These are phyloP conservation scores for Neurospora sp. DNA, from an alignment of 495 filamentous ascomycete species.

Conservation along the genomic window DNA sequence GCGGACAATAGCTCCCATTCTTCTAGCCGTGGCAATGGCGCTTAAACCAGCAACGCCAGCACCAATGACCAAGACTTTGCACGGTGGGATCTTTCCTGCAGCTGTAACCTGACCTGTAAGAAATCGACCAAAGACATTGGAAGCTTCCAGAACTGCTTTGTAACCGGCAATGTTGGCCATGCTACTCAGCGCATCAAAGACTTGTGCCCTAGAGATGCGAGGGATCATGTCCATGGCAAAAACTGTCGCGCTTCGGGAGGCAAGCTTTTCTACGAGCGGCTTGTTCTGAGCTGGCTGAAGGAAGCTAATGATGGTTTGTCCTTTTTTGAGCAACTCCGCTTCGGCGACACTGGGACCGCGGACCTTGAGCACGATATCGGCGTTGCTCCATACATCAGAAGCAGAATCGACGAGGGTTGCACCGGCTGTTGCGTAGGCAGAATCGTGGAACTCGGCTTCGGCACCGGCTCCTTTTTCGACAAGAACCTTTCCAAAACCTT, in stretches of 20 bases:
- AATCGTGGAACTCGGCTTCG: constrained; percentile 59
- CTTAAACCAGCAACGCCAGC: constrained; percentile 73
- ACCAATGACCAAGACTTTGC: constrained; percentile 74
- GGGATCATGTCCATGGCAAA: constrained; percentile 85
- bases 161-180: constrained; percentile 87
- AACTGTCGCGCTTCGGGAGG: constrained; percentile 49
- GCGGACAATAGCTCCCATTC: constrained; percentile 73
- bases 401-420: constrained; percentile 54
- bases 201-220: constrained; percentile 69
- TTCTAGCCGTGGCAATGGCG: constrained; percentile 68
- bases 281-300: constrained; percentile 66
- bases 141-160: constrained; percentile 73
- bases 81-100: constrained; percentile 71
- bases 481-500: constrained; percentile 62
- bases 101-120: constrained; percentile 76
- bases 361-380: constrained; percentile 71
- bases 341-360: constrained; percentile 58
- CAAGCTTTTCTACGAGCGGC: constrained; percentile 54
- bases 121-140: constrained; percentile 73
- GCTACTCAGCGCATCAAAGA: constrained; percentile 70
- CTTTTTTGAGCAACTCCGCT: constrained; percentile 47
- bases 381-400: constrained; percentile 50
- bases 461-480: constrained; percentile 67
- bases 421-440: constrained; percentile 60
- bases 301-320: constrained; percentile 62